Evolutionary conservation across 768 basidiomycete genomes (phyloP), one percentile per base, ranked within the genome.

Genomic region (Psilocybe cyanescens): DNA sequence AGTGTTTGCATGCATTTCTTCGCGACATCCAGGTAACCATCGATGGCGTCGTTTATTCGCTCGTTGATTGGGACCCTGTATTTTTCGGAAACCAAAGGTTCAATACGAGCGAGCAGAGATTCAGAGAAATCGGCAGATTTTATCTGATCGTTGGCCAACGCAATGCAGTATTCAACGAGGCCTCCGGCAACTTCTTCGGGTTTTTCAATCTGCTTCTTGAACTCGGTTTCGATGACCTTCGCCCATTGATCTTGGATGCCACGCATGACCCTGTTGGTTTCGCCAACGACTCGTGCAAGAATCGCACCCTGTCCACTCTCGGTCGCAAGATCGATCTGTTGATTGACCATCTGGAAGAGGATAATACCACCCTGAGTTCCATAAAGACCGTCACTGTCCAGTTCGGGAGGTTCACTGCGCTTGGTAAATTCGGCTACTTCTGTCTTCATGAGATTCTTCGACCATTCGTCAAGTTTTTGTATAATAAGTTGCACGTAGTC

Each of bases 331-430:
- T 99, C 97, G 60, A 95, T 84, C 74, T 98, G 97, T 75, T 97
- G 94, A 74, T 96, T 99, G 67, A 98, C 90, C 91, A 99, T 95
- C 76, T 97, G 93, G 83, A 98, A 99, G 62, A 99, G 81, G 69
- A 99, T 97, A 55, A 97, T 87, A 16, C 96, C 90, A 46, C 96
- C 92, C 71, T 97, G 92, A 62, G 89, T 91, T 17, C 92, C 92
- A 71, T 98, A 98, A 63, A 91, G 79, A 12, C 94, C 94, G 61
- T 98, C 95, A 57, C 86, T 86, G 70, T 95, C 93, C 49, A 91
- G 76, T 75, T 99, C 97, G 2, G 95, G 97, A 28, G 94, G 92
- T 66, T 91, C 87, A 35, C 87, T 84, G 17, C 97, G 86, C 53
- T 87, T 85, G 9, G 83, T 85, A 76, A 99, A 99, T 60, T 95